A percentile compares a stretch with the other conserved stretches of the same genome.
These are phyloP conservation scores for Penicillium olsonii DNA, from an alignment of 2,329 filamentous ascomycete genomes.

Conservation along the genomic window DNA sequence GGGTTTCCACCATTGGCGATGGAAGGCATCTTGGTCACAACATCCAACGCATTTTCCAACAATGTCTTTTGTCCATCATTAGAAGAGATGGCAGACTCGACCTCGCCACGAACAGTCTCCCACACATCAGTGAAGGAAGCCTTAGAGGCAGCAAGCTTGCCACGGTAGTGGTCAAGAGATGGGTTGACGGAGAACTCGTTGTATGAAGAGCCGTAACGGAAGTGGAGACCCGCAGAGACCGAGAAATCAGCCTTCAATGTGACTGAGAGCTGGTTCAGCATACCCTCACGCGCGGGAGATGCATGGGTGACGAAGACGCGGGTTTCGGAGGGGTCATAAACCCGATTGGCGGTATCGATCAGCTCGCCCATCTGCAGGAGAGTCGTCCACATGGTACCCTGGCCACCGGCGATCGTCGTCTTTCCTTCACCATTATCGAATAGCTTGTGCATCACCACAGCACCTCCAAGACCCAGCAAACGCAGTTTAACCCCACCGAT, in stretches of 20 bases:
- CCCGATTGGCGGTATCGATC: conserved; percentile 94
- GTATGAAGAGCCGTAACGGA: conserved; percentile 98
- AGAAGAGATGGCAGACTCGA: conserved; percentile 88
- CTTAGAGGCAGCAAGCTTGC: conserved; percentile 96
- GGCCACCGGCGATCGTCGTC: conserved; percentile 96
- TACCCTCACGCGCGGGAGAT: conserved; percentile 91
- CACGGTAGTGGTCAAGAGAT: conserved; percentile 95
- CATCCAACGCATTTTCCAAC: conserved; percentile 83
- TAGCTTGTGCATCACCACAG: conserved; percentile 99
- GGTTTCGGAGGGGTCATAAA: conserved; percentile 97
- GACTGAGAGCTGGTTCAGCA: conserved; percentile 95
- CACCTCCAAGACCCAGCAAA: conserved; percentile 87
- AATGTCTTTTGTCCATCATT: conserved; percentile 94
- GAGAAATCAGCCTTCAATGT: conserved; percentile 98
- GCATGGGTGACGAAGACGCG: conserved; percentile 96
- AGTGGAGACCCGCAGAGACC: conserved; percentile 94
- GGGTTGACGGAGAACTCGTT: conserved; percentile 99
- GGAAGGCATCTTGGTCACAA: conserved; percentile 97
- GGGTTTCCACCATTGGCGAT: conserved; percentile 95
- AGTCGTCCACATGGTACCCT: conserved; percentile 99
- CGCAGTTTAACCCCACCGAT: conserved; percentile 94
- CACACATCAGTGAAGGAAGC: conserved; percentile 99
- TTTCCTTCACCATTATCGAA: conserved; percentile 98
- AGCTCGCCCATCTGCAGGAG: conserved; percentile 97
- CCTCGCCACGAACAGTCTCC: conserved; percentile 96